phyloP scores from a whole-genome alignment of 2,329 filamentous ascomycete species.

The Microsporum ferrugineum region DNA sequence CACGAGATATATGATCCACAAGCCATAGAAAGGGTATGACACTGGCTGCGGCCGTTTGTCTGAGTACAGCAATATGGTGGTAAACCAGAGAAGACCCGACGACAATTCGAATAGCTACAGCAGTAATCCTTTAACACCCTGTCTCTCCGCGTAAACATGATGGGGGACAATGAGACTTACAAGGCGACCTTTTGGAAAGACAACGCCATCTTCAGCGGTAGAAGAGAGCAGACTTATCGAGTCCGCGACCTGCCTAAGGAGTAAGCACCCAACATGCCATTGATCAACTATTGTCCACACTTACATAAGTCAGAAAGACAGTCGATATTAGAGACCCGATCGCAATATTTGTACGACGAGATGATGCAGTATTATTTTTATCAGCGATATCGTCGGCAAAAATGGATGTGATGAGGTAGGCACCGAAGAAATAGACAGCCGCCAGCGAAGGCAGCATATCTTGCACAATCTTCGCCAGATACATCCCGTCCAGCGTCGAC shows the following conservation, averaged over 20 bases:
- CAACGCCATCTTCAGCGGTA: conserved; percentile 3
- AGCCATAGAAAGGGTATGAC: conserved; percentile 54
- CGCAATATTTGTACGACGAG: conserved; percentile 30
- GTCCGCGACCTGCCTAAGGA: conserved; percentile 11
- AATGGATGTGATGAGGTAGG: neutral
- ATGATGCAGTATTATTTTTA: neutral
- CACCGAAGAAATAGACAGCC: conserved; percentile 1
- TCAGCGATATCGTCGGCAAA: neutral
- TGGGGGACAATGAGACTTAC: conserved; percentile 10
- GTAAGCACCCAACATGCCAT: neutral
- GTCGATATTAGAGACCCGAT: conserved; percentile 32
- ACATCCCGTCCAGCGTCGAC: neutral
- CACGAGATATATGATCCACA: conserved; percentile 47
- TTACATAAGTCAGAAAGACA: conserved; percentile 33
- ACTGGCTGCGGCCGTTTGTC: conserved; percentile 39
- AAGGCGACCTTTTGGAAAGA: conserved; percentile 8
- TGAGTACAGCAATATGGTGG: conserved; percentile 46
- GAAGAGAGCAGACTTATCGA: conserved; percentile 13
- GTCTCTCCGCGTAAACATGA: neutral
- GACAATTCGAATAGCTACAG: conserved; percentile 46
- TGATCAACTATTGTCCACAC: conserved; percentile 11
- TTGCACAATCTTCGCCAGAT: neutral
- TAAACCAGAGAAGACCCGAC: conserved; percentile 52
- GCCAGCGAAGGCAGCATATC: neutral
- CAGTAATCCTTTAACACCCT: neutral